Evolutionary conservation across 2,329 filamentous ascomycete species (phyloP), one percentile per base, ranked within the genome.

Genomic region (Neonectria faginata): DNA sequence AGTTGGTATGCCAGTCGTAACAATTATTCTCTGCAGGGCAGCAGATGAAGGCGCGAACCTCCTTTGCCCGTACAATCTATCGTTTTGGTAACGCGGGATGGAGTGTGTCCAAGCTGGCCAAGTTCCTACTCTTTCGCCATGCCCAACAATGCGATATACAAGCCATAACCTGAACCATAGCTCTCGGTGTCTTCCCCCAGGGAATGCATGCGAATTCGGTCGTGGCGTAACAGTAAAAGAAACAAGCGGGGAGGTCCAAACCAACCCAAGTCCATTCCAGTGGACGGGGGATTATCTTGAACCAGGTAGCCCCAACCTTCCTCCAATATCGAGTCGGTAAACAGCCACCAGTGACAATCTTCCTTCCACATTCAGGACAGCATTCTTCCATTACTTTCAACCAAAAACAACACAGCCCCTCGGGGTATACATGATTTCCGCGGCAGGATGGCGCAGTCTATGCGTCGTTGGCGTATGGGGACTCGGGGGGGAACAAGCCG

Each of bases 1-100:
- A 71, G 67, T 71, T 70, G 66, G 62, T 70, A 73, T 74, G 66
- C 71, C 71, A 72, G 66, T 73, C 70, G 67, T 70, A 76, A 71
- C 72, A 75, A 75, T 74, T 70, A 75, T 71, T 74, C 70, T 72
- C 70, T 73, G 69, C 66, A 69, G 71, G 71, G 70, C 70, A 74
- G 60, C 69, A 69, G 66, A 73, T 70, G 68, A 68, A 75, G 75
- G 75, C 67, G 77, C 72, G 77, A 79, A 78, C 78, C 78, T 73
- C 73, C 67, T 72, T 75, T 73, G 70, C 75, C 77, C 76, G 69
- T 78, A 75, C 74, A 78, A 77, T 79, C 77, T 78, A 79, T 76
- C 68, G 73, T 68, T 71, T 70, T 71, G 70, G 74, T 73, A 69
- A 71, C 68, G 66, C 62, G 57, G 65, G 56, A 51, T 72, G 69